phyloP scores from a whole-genome alignment of 164 flowering plant species.

The Santalum album region DNA sequence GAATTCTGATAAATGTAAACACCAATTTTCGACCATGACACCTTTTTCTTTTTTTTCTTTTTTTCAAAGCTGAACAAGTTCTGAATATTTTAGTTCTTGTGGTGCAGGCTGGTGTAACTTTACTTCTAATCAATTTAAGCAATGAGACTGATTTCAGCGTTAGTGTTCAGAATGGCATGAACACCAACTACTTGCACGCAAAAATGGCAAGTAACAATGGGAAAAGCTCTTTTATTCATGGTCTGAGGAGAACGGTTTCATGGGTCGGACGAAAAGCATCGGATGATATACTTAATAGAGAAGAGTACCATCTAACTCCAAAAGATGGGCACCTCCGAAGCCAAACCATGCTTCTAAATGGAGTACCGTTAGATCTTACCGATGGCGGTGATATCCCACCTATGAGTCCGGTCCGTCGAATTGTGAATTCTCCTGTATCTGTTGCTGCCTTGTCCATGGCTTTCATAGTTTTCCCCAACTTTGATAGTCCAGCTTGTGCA shows the following conservation, averaged over 20 bases:
- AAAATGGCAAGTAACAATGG: constrained; percentile 3
- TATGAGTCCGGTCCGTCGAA: constrained; percentile 32
- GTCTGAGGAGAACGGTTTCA: constrained; percentile 42
- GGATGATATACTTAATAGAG: constrained; percentile 33
- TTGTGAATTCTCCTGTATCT: constrained; percentile 32
- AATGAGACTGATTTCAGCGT: constrained; percentile 42
- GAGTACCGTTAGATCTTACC: constrained; percentile 41
- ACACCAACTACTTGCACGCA: constrained; percentile 8
- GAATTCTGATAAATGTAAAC: too few species aligned
- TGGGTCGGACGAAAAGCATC: constrained; percentile 57
- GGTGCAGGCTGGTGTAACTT: constrained; percentile 61
- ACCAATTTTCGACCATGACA: too few species aligned
- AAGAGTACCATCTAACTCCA: constrained; percentile 78
- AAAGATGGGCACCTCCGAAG: constrained; percentile 58
- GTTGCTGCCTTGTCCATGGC: constrained; percentile 68
- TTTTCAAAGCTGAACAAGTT: too few species aligned
- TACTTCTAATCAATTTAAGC: constrained; percentile 76
- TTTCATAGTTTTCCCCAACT: constrained; percentile 50
- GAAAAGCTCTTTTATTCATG: constrained; percentile 23
- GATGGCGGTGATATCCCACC: constrained; percentile 50
- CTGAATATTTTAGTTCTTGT: too few species aligned
- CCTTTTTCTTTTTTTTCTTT: too few species aligned
- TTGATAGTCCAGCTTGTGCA: constrained; percentile 59
- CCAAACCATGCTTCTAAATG: constrained; percentile 63
- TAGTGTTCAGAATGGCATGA: constrained; percentile 23